Percentiles rank a stretch among this genome's conserved stretches.
phyloP scores from a whole-genome alignment of 2,329 filamentous ascomycete genomes.

The Monosporascus ibericus region DNA sequence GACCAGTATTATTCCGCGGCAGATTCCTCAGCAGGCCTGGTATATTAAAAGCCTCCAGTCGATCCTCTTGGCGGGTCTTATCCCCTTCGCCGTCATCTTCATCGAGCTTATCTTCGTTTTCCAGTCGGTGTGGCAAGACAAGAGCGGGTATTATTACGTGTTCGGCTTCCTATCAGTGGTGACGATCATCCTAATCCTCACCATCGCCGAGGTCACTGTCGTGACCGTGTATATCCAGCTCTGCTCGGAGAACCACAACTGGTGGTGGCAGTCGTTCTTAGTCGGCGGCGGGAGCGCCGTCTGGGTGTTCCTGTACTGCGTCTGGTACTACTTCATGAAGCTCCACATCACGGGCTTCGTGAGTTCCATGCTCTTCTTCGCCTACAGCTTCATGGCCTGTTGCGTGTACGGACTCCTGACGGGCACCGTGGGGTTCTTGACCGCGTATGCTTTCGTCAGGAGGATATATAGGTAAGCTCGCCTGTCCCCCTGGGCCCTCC shows the following conservation, averaged over 20 bases:
- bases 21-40: conserved; percentile 71
- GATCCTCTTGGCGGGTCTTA: conserved; percentile 65
- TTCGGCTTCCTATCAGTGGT: conserved; percentile 81
- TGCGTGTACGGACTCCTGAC: conserved; percentile 74
- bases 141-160: conserved; percentile 86
- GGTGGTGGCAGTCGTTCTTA: conserved; percentile 89
- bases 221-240: conserved; percentile 79
- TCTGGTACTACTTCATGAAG: conserved; percentile 78
- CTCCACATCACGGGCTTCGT: conserved; percentile 77
- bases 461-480: conserved; percentile 69
- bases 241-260: conserved; percentile 80
- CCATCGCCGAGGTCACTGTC: conserved; percentile 76
- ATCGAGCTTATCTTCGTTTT: conserved; percentile 85
- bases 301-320: conserved; percentile 78
- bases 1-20: conserved; percentile 64
- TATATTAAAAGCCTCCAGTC: conserved; percentile 60
- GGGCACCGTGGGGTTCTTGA: conserved; percentile 79
- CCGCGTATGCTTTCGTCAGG: conserved; percentile 76
- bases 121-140: conserved; percentile 83
- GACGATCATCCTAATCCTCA: conserved; percentile 64
- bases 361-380: conserved; percentile 76
- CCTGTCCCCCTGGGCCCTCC: background rate
- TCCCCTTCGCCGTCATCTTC: conserved; percentile 83
- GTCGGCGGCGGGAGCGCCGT: conserved; percentile 69
- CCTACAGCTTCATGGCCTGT: conserved; percentile 77